Evolutionary conservation across 495 filamentous ascomycete genomes (phyloP).

Genomic region (Neurospora sp.): DNA sequence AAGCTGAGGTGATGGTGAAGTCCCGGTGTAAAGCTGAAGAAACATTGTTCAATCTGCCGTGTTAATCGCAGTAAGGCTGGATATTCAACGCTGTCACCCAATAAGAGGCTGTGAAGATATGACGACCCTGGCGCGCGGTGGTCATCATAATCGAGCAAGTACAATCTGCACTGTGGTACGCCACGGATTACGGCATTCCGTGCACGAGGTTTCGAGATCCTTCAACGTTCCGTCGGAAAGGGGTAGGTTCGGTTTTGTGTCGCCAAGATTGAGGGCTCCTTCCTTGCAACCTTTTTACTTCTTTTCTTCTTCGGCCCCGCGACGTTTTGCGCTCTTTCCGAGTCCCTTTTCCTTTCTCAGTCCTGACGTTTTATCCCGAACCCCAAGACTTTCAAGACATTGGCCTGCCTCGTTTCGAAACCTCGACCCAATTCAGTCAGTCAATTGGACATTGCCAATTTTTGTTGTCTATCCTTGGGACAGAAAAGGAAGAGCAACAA

Average conservation of each 20-base stretch:
- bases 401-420: background rate
- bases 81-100: background rate
- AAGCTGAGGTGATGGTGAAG: background rate
- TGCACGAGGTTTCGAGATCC: background rate
- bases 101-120: background rate
- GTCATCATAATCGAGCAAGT: background rate
- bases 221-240: background rate
- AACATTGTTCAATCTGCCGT: background rate
- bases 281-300: background rate
- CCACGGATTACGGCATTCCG: background rate
- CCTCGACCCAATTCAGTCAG: background rate
- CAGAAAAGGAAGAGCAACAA: background rate
- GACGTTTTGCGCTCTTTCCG: background rate
- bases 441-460: background rate
- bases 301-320: background rate
- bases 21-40: background rate
- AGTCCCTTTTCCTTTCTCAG: background rate
- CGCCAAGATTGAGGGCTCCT: background rate
- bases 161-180: background rate
- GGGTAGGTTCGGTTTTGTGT: background rate
- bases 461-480: too few species aligned
- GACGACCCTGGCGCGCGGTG: background rate
- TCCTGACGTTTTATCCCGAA: background rate
- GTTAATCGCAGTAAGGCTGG: background rate
- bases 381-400: background rate